Conservation (phyloP, 192 early-diverging fungal species). For the Podila verticillata region DNA sequence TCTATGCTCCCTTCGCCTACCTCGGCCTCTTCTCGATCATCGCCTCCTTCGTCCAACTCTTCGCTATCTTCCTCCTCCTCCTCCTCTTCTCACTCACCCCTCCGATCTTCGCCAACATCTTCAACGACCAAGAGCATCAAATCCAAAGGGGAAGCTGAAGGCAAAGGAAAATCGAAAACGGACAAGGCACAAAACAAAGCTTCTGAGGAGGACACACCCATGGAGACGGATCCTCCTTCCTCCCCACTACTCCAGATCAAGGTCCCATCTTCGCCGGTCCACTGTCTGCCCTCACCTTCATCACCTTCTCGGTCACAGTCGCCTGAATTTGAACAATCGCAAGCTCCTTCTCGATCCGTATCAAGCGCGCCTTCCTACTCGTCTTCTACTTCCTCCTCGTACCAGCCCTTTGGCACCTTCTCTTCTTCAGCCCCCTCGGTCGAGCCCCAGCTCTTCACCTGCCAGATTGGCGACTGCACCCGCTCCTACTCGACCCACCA, state of each 20-base stretch:
- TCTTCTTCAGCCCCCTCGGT: neutral
- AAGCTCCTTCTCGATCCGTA: neutral
- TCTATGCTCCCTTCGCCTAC: neutral
- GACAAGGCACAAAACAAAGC: too few species aligned
- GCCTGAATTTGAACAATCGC: neutral
- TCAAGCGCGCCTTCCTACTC: neutral
- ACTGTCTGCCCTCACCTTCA: neutral
- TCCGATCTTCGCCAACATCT: neutral
- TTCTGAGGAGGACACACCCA: neutral
- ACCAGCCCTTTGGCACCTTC: neutral
- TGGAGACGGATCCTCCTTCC: neutral
- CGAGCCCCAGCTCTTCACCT: slow-evolving; percentile 2
- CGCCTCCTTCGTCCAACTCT: neutral
- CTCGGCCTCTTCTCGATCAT: neutral
- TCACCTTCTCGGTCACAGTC: neutral
- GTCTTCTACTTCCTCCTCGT: neutral
- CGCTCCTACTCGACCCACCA: slow-evolving; percentile 37
- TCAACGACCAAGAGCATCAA: neutral
- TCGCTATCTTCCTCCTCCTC: neutral
- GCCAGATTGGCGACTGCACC: slow-evolving; percentile 29
- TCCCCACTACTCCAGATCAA: neutral
- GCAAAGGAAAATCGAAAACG: too few species aligned
- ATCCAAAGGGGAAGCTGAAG: too few species aligned
- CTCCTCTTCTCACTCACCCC: neutral
- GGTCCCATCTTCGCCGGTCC: too few species aligned